Conservation (phyloP, 345 rosid species). For the Gossypium longicalyx region DNA sequence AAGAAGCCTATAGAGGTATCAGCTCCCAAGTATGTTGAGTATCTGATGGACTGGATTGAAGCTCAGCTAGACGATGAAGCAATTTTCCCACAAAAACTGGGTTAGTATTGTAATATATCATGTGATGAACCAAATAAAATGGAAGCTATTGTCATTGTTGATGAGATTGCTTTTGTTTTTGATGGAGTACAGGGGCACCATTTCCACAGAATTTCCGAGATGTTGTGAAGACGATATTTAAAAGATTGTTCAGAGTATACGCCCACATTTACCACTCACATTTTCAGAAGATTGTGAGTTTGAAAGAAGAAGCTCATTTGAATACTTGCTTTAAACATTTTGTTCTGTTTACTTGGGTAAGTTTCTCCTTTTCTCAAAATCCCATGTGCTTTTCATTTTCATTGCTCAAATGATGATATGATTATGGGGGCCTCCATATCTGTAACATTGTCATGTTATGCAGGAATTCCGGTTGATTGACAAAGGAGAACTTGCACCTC, state of each 20-base stretch:
- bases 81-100: conserved; percentile 59
- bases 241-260: conserved; percentile 59
- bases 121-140: not conserved
- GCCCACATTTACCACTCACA: conserved; percentile 75
- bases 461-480: conserved; percentile 60
- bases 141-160: not conserved
- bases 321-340: conserved; percentile 77
- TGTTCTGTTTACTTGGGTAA: conserved; percentile 60
- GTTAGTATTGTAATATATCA: conserved; percentile 22
- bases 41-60: conserved; percentile 76
- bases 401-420: not conserved
- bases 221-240: conserved; percentile 59
- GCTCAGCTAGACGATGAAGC: conserved; percentile 58
- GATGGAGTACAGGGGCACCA: conserved; percentile 39
- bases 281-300: conserved; percentile 60
- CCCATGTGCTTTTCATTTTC: not conserved
- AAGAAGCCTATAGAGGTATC: conserved; percentile 74
- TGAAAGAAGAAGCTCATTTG: conserved; percentile 76
- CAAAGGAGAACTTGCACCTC: conserved; percentile 61
- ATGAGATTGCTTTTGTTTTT: not conserved
- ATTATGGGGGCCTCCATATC: not conserved
- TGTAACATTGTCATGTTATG: conserved; percentile 17
- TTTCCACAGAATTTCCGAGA: conserved; percentile 56
- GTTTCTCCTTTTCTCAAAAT: not conserved
- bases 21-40: conserved; percentile 69